Evolutionary conservation across 441 rosid genomes (phyloP).

Genomic region (Brassica hybrid): DNA sequence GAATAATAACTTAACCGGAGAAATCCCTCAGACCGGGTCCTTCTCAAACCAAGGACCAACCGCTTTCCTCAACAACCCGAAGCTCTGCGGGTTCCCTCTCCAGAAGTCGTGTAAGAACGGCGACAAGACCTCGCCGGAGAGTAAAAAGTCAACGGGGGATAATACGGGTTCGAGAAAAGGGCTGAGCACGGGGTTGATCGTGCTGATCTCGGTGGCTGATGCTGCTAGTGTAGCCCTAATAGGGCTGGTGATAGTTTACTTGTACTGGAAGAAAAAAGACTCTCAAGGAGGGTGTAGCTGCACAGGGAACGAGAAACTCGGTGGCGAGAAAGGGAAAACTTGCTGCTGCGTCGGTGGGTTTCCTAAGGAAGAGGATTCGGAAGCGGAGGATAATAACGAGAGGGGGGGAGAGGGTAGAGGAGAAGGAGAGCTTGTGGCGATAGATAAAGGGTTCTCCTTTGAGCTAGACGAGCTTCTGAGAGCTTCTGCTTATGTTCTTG

Average conservation of each 20-base stretch:
- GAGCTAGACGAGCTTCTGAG: conserved; percentile 89
- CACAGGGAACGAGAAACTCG: conserved; percentile 69
- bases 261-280: conserved; percentile 93
- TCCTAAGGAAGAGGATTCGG: conserved; percentile 59
- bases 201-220: conserved; percentile 74
- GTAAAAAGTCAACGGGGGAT: conserved; percentile 46
- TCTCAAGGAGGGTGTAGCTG: conserved; percentile 75
- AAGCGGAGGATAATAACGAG: conserved; percentile 58
- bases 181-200: conserved; percentile 68
- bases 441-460: conserved; percentile 82
- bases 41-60: conserved; percentile 95
- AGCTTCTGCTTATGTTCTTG: conserved; percentile 95
- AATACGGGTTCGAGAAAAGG: conserved; percentile 43
- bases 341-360: conserved; percentile 43
- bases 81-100: conserved; percentile 88
- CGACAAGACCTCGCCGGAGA: conserved; percentile 39
- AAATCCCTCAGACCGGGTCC: conserved; percentile 92
- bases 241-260: conserved; percentile 66
- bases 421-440: conserved; percentile 84
- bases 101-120: conserved; percentile 67
- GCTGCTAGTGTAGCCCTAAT: conserved; percentile 83
- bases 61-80: conserved; percentile 81
- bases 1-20: conserved; percentile 78
- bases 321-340: conserved; percentile 49
- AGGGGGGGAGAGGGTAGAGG: conserved; percentile 47